These are phyloP conservation scores for Rhododendron ovatum DNA, from an alignment of 148 eudicot species.

Conservation along the genomic window DNA sequence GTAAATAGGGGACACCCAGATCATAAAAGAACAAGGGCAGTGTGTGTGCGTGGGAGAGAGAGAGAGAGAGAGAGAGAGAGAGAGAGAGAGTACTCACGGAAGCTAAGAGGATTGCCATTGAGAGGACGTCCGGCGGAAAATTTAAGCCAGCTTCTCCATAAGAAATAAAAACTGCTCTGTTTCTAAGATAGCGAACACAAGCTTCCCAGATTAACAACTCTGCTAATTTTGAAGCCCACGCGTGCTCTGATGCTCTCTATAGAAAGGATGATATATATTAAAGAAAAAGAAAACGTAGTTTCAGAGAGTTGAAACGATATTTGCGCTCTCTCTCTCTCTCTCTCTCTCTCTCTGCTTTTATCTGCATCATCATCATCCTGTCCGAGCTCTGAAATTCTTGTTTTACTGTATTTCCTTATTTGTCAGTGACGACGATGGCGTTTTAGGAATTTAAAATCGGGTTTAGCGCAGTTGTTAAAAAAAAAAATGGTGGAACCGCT, in stretches of 20 bases:
- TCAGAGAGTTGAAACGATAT: background rate
- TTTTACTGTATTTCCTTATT: background rate
- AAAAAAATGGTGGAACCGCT: too few relatives aligned
- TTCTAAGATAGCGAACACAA: background rate
- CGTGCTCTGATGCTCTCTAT: background rate
- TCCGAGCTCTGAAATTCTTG: background rate
- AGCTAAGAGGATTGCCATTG: constrained; percentile 6
- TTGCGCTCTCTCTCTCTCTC: background rate
- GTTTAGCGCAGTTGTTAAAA: too few relatives aligned
- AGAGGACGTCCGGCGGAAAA: background rate
- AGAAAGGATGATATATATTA: too few relatives aligned
- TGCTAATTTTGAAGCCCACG: constrained; percentile 1
- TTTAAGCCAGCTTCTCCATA: background rate
- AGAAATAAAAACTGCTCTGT: background rate
- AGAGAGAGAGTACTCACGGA: constrained; percentile 12
- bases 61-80: background rate
- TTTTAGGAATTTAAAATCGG: too few relatives aligned
- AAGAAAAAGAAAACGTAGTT: background rate
- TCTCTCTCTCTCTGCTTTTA: background rate
- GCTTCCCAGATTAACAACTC: background rate
- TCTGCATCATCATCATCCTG: background rate
- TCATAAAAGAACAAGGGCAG: background rate
- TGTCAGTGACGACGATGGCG: background rate
- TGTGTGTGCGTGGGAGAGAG: background rate
- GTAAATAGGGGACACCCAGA: constrained; percentile 1